Percentiles rank a stretch among this genome's conserved stretches.
phyloP scores from a whole-genome alignment of 1,139 yeast species.

The Saccharomyces pastorianus region DNA sequence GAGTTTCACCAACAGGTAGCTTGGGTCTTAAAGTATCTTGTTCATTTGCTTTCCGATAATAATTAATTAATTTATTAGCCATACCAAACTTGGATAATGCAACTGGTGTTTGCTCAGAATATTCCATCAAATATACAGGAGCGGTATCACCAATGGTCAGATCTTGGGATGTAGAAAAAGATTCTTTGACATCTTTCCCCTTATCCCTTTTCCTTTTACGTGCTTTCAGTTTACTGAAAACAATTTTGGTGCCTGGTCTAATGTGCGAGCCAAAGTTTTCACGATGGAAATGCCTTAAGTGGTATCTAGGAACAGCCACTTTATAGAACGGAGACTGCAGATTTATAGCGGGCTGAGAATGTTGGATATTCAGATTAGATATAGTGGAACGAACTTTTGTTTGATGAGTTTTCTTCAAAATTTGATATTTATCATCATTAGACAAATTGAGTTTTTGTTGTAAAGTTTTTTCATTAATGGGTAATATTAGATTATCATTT shows the following conservation, averaged over 20 bases:
- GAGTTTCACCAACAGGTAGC: constrained; percentile 86
- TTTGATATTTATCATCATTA: constrained; percentile 79
- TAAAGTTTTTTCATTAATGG: constrained; percentile 32
- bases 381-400: constrained; percentile 89
- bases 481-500: constrained; percentile 9
- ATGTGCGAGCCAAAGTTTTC: constrained; percentile 53
- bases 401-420: constrained; percentile 77
- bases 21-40: constrained; percentile 87
- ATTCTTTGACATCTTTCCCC: constrained; percentile 70
- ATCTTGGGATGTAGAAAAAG: constrained; percentile 64
- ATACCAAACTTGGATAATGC: constrained; percentile 85
- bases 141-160: constrained; percentile 80
- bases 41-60: constrained; percentile 77
- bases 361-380: constrained; percentile 86
- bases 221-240: constrained; percentile 66
- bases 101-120: constrained; percentile 82
- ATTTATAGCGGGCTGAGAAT: constrained; percentile 77
- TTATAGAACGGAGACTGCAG: constrained; percentile 89
- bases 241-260: constrained; percentile 69
- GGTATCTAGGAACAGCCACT: constrained; percentile 61
- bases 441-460: constrained; percentile 64
- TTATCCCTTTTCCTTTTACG: constrained; percentile 86
- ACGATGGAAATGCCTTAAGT: constrained; percentile 74
- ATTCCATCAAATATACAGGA: constrained; percentile 71
- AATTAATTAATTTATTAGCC: constrained; percentile 90